Evolutionary conservation across 805 yeast genomes (phyloP).

Genomic region (Wickerhamiella bombiphila): DNA sequence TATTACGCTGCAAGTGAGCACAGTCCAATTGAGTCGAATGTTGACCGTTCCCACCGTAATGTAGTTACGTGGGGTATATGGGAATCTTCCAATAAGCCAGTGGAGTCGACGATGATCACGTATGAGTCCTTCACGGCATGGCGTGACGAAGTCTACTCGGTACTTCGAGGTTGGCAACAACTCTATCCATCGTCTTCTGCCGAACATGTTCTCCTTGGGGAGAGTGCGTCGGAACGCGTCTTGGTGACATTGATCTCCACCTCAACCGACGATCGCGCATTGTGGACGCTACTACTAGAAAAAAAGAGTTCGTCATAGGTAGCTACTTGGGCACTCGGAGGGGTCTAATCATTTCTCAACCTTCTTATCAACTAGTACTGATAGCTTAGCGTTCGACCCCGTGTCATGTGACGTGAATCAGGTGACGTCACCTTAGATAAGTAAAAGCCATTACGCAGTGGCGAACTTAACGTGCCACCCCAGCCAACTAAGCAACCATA

Average conservation of each 20-base stretch:
- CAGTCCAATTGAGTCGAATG: slow-evolving; percentile 38
- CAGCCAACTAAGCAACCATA: no score
- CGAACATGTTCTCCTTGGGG: slow-evolving; percentile 47
- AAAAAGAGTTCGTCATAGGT: background rate
- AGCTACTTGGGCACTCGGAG: background rate
- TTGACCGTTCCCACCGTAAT: slow-evolving; percentile 39
- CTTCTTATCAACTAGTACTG: no score
- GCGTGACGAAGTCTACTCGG: slow-evolving; percentile 87
- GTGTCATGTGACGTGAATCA: no score
- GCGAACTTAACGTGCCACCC: no score
- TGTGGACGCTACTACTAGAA: slow-evolving; percentile 11
- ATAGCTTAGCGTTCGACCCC: no score
- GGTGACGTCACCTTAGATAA: no score
- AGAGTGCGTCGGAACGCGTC: slow-evolving; percentile 46
- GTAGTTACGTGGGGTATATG: slow-evolving; percentile 98
- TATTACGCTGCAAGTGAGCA: slow-evolving; percentile 56
- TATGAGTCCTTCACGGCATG: slow-evolving; percentile 88
- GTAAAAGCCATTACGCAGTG: no score
- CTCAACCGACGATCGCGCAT: slow-evolving; percentile 8
- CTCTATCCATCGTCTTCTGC: slow-evolving; percentile 43
- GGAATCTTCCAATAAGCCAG: slow-evolving; percentile 64
- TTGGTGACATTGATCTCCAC: slow-evolving; percentile 67
- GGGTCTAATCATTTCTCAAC: no score
- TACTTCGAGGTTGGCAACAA: slow-evolving; percentile 86
- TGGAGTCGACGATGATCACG: slow-evolving; percentile 86